Conservation (phyloP, 768 basidiomycete species). For the Podaxis rugospora region DNA sequence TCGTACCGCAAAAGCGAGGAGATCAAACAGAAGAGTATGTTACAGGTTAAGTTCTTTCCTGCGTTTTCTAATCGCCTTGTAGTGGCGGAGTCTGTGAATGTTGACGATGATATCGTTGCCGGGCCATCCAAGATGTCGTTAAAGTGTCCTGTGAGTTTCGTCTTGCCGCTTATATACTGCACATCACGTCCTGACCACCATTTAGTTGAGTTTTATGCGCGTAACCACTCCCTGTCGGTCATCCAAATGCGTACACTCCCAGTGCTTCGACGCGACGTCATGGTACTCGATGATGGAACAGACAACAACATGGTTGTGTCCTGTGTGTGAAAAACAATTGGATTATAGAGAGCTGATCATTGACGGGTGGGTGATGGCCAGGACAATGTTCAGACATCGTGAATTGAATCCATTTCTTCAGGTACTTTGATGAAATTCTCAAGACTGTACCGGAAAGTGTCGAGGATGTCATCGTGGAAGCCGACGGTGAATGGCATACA, state of each 20-base stretch:
- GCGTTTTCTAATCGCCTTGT: not conserved
- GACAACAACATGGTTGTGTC: conserved; percentile 95
- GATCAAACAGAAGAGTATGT: conserved; percentile 64
- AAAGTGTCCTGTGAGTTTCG: conserved; percentile 80
- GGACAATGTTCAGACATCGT: not conserved
- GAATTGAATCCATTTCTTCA: conserved; percentile 22
- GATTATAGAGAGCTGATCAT: conserved; percentile 80
- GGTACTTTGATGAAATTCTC: conserved; percentile 87
- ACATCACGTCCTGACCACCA: conserved; percentile 16
- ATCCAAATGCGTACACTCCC: conserved; percentile 79
- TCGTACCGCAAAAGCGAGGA: conserved; percentile 61
- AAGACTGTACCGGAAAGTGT: conserved; percentile 70
- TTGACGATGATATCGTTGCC: conserved; percentile 90
- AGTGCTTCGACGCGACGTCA: conserved; percentile 92
- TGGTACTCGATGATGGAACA: conserved; percentile 97
- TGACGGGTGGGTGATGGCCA: conserved; percentile 62
- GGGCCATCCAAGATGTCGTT: conserved; percentile 88
- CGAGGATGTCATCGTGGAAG: conserved; percentile 92
- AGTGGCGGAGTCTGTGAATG: conserved; percentile 58
- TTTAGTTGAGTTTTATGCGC: conserved; percentile 79
- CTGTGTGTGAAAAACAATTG: conserved; percentile 82
- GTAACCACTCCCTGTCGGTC: conserved; percentile 85
- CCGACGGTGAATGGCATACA: conserved; percentile 96
- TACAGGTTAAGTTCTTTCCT: not conserved
- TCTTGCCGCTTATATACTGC: not conserved